Evolutionary conservation across 495 filamentous ascomycete genomes (phyloP).

Genomic region (Penicillium pancosmium): DNA sequence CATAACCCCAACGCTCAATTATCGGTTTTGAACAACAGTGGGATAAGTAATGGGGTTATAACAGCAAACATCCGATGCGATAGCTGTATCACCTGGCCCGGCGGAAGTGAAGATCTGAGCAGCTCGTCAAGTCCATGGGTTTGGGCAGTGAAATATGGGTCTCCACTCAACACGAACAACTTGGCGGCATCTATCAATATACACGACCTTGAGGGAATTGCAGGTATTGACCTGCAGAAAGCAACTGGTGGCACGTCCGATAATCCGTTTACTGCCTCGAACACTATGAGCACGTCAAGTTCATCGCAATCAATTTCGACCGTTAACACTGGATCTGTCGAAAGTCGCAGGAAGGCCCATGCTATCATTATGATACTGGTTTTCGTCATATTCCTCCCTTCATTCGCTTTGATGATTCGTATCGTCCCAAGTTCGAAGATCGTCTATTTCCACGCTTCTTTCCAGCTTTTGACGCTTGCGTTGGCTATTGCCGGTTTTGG

Average conservation of each 20-base stretch:
- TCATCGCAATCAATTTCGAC: background rate
- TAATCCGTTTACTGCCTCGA: constrained; percentile 59
- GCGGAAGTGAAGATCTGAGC: constrained; percentile 48
- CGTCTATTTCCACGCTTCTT: constrained; percentile 53
- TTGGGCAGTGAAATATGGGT: constrained; percentile 62
- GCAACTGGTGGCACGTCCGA: constrained; percentile 39
- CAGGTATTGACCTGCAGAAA: constrained; percentile 16
- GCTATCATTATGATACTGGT: constrained; percentile 42
- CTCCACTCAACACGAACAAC: constrained; percentile 56
- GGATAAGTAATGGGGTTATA: constrained; percentile 54
- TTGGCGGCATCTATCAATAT: constrained; percentile 51
- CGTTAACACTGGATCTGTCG: constrained; percentile 2
- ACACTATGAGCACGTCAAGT: background rate
- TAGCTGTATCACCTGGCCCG: constrained; percentile 59
- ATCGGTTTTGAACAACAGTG: constrained; percentile 64
- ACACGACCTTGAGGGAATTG: constrained; percentile 50
- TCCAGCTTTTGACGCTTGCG: constrained; percentile 60
- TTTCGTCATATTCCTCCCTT: constrained; percentile 53
- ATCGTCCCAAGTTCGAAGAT: constrained; percentile 37
- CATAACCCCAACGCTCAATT: constrained; percentile 53
- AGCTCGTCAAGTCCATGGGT: constrained; percentile 62
- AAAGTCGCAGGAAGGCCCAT: constrained; percentile 38
- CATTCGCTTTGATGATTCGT: constrained; percentile 49
- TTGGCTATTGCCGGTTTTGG: constrained; percentile 63
- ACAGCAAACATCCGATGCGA: constrained; percentile 64